These are phyloP conservation scores for Helicocarpus griseus DNA, from an alignment of 2,329 filamentous ascomycete genomes.

Conservation along the genomic window DNA sequence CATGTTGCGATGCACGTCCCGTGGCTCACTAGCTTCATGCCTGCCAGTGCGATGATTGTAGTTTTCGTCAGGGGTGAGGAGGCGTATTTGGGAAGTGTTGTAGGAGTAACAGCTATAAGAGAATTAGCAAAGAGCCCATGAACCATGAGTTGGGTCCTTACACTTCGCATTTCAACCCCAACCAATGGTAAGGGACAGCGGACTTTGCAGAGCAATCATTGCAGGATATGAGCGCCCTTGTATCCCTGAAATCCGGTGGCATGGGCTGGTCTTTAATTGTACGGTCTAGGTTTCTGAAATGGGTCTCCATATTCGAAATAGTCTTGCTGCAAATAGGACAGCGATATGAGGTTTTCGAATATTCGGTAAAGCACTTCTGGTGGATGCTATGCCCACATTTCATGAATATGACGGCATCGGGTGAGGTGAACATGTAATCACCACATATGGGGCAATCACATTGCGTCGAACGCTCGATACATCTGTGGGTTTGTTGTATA, in stretches of 20 bases:
- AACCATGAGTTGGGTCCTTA: conserved; percentile 22
- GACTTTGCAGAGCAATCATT: conserved; percentile 91
- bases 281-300: conserved; percentile 83
- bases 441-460: conserved; percentile 95
- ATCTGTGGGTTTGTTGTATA: conserved; percentile 76
- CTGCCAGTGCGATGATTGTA: conserved; percentile 14
- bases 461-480: conserved; percentile 87
- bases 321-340: conserved; percentile 96
- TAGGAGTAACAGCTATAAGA: conserved; percentile 35
- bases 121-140: background rate
- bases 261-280: conserved; percentile 85
- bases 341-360: conserved; percentile 85
- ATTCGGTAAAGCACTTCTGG: conserved; percentile 74
- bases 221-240: conserved; percentile 74
- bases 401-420: conserved; percentile 84
- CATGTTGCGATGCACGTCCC: background rate
- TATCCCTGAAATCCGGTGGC: conserved; percentile 71
- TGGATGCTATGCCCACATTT: conserved; percentile 94
- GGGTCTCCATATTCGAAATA: conserved; percentile 92
- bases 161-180: conserved; percentile 74
- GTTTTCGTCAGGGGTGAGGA: conserved; percentile 23
- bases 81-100: conserved; percentile 35
- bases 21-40: conserved; percentile 9
- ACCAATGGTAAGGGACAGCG: conserved; percentile 83
- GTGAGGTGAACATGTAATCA: conserved; percentile 92